Evolutionary conservation across 1,284 basidiomycete species (phyloP).

Genomic region (Pseudozyma sp.): DNA sequence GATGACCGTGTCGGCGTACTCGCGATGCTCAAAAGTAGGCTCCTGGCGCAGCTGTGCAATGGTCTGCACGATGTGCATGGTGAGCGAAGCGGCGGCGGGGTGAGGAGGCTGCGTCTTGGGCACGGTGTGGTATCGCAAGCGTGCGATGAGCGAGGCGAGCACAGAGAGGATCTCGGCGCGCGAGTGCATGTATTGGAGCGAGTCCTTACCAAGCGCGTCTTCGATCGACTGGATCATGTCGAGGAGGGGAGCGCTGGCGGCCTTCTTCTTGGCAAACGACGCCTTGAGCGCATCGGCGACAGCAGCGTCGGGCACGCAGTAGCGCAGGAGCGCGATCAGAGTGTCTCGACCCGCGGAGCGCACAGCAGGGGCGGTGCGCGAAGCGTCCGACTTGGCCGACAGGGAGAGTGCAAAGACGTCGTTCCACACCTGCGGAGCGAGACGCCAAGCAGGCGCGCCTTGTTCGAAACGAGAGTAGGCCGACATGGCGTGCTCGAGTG

Average conservation of each 20-base stretch:
- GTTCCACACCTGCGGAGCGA: conserved; percentile 54
- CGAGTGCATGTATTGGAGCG: conserved; percentile 61
- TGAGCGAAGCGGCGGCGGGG: conserved; percentile 75
- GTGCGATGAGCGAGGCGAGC: conserved; percentile 57
- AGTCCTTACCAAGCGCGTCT: conserved; percentile 62
- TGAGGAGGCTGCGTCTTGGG: conserved; percentile 64
- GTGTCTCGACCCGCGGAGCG: conserved; percentile 57
- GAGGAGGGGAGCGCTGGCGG: conserved; percentile 40
- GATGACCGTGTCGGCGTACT: conserved; percentile 84
- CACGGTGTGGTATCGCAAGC: conserved; percentile 57
- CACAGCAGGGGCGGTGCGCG: conserved; percentile 54
- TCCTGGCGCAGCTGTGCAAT: conserved; percentile 81
- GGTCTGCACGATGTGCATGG: conserved; percentile 79
- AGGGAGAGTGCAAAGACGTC: conserved; percentile 53
- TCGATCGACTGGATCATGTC: conserved; percentile 54
- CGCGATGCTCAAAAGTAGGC: conserved; percentile 89
- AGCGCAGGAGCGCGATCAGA: conserved; percentile 59
- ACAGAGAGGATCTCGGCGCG: conserved; percentile 60
- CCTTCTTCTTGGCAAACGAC: conserved; percentile 34
- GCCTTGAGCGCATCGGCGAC: conserved; percentile 49
- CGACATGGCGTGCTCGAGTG: conserved; percentile 62
- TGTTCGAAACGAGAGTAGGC: conserved; percentile 59
- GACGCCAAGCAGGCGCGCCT: conserved; percentile 50
- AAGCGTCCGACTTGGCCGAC: conserved; percentile 61
- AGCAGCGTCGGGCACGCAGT: conserved; percentile 61